phyloP scores from a whole-genome alignment of 1,284 basidiomycete genomes.

The Coriolopsis trogii region DNA sequence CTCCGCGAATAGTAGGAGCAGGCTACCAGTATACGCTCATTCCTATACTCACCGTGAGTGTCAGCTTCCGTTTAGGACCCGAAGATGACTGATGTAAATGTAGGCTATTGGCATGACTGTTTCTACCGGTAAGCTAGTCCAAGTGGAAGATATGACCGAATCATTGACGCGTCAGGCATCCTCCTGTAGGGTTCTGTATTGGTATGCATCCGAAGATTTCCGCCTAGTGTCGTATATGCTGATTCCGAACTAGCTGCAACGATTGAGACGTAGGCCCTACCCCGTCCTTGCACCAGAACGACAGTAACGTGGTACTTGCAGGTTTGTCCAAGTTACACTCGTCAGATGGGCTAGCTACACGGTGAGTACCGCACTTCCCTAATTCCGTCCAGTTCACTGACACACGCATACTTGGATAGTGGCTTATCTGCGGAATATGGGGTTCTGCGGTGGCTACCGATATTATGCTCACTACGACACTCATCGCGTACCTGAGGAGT shows the following conservation, averaged over 20 bases:
- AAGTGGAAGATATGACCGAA: no score
- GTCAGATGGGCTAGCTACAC: background rate
- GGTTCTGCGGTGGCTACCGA: background rate
- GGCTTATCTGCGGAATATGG: background rate
- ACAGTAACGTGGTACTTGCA: no score
- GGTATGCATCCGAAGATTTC: no score
- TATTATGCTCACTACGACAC: background rate
- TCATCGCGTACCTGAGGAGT: background rate
- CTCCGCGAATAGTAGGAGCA: background rate
- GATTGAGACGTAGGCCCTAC: no score
- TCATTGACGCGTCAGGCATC: no score
- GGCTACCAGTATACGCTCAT: background rate
- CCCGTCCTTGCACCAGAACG: no score
- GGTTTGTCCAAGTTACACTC: background rate
- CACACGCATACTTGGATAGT: background rate
- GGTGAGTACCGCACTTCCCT: background rate
- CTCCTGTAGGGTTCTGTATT: no score
- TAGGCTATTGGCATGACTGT: no score
- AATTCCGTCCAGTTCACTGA: background rate
- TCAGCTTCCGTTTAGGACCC: no score
- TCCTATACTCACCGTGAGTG: background rate
- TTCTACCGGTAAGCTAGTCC: no score
- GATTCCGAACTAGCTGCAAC: background rate
- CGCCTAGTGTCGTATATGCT: background rate
- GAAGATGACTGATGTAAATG: no score